phyloP scores from a whole-genome alignment of 345 rosid species.

The Sonneratia caseolaris region DNA sequence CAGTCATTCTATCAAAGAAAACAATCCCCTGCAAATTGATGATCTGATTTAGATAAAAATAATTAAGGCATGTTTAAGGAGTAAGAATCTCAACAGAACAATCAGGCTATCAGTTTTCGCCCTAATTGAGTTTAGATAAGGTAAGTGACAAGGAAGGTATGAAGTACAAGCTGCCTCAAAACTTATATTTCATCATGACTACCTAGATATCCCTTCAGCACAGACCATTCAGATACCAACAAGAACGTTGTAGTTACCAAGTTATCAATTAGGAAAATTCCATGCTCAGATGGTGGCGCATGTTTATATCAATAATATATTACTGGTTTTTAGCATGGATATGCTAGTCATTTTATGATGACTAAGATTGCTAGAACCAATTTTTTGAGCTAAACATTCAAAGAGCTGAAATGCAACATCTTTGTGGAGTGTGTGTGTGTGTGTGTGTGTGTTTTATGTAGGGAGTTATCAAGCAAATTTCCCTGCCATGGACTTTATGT shows the following conservation, averaged over 20 bases:
- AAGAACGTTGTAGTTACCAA: not conserved
- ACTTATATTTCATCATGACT: no score
- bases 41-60: not conserved
- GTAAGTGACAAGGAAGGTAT: no score
- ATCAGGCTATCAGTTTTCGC: not conserved
- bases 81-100: conserved; percentile 2
- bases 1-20: conserved; percentile 84
- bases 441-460: no score
- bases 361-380: not conserved
- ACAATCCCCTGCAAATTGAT: conserved; percentile 59
- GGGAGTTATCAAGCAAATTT: not conserved
- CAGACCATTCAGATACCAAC: not conserved
- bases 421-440: not conserved
- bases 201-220: no score
- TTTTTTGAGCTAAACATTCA: not conserved
- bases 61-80: not conserved
- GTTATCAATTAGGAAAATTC: not conserved
- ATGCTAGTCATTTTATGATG: not conserved
- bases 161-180: no score
- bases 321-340: not conserved
- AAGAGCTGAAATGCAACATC: not conserved
- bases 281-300: not conserved
- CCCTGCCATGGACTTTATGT: not conserved
- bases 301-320: not conserved
- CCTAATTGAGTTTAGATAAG: no score